Conservation (phyloP, 2,329 filamentous ascomycete species). For the Phaeosphaeria sp. region DNA sequence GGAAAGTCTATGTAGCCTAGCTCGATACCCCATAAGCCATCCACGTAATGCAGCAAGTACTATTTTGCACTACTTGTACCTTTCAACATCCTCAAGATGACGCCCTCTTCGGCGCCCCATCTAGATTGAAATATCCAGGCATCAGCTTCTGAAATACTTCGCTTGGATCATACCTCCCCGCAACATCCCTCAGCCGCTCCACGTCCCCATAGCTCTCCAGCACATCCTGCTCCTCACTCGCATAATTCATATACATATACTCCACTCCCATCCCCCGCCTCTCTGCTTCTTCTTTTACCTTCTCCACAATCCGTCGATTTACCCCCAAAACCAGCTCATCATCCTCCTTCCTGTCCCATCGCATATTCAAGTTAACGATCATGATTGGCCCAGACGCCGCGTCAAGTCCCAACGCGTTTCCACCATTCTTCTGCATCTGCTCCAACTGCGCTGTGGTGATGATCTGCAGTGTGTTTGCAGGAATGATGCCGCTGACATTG, state of each 20-base stretch:
- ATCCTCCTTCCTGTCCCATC: slow-evolving; percentile 25
- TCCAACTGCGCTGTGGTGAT: slow-evolving; percentile 22
- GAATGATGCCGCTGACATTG: slow-evolving; percentile 21
- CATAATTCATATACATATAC: slow-evolving; percentile 56
- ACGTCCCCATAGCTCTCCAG: slow-evolving; percentile 50
- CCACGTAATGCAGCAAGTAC: not conserved
- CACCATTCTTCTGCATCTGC: slow-evolving; percentile 26
- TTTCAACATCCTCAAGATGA: not conserved
- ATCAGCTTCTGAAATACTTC: slow-evolving; percentile 12
- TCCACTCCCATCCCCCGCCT: slow-evolving; percentile 3
- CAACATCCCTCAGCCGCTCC: slow-evolving; percentile 18
- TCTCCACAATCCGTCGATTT: slow-evolving; percentile 12
- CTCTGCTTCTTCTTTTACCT: slow-evolving; percentile 2
- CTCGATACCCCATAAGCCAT: not conserved
- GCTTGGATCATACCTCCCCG: slow-evolving; percentile 12
- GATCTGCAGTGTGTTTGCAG: slow-evolving; percentile 25
- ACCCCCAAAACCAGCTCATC: slow-evolving; percentile 22
- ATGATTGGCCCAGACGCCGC: slow-evolving; percentile 17
- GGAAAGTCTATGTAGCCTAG: not conserved
- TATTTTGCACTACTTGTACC: not conserved
- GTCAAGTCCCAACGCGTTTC: slow-evolving; percentile 30
- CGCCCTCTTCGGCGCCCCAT: slow-evolving; percentile 1
- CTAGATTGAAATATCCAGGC: slow-evolving; percentile 13
- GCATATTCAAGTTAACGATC: slow-evolving; percentile 17
- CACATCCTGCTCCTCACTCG: slow-evolving; percentile 50